Conservation (phyloP, 225 moss, liverwort and hornwort genomes). For the Physcomitrium patens region DNA sequence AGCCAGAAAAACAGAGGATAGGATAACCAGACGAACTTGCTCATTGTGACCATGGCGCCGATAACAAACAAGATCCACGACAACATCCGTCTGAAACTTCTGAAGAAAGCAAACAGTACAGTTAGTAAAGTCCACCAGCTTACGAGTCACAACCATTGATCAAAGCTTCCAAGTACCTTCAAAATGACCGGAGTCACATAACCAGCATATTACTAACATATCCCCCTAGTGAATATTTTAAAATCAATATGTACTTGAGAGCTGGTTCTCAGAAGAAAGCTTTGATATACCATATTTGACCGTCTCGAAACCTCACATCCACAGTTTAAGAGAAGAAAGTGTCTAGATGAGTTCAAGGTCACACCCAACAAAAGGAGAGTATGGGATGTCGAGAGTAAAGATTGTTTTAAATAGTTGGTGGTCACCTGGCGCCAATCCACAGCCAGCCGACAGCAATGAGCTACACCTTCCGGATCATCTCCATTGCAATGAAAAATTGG, state of each 20-base stretch:
- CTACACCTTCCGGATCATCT: slow-evolving; percentile 72
- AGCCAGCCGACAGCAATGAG: slow-evolving; percentile 63
- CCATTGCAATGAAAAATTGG: slow-evolving; percentile 77
- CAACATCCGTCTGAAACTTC: slow-evolving; percentile 69
- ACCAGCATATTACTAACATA: not conserved
- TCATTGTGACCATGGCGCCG: slow-evolving; percentile 69
- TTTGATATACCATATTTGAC: slow-evolving; percentile 11
- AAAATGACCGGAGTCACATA: slow-evolving; percentile 10
- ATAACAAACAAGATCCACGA: slow-evolving; percentile 71
- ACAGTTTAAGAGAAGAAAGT: slow-evolving; percentile 5
- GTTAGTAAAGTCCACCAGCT: slow-evolving; percentile 16
- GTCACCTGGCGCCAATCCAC: slow-evolving; percentile 69
- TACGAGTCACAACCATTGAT: slow-evolving; percentile 9
- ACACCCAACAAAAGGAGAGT: slow-evolving; percentile 20
- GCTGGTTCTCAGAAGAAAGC: slow-evolving; percentile 2
- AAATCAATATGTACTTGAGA: not conserved
- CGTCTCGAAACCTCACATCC: slow-evolving; percentile 1
- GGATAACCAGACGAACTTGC: slow-evolving; percentile 46
- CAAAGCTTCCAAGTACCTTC: slow-evolving; percentile 20
- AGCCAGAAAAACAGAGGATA: not conserved
- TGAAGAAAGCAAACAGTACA: slow-evolving; percentile 26
- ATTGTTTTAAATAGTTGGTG: not conserved
- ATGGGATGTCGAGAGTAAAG: slow-evolving; percentile 4
- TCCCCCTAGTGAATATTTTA: not conserved
- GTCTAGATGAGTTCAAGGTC: slow-evolving; percentile 6